Evolutionary conservation across 768 basidiomycete species (phyloP).

Genomic region (Hemileccinum rubropunctum): DNA sequence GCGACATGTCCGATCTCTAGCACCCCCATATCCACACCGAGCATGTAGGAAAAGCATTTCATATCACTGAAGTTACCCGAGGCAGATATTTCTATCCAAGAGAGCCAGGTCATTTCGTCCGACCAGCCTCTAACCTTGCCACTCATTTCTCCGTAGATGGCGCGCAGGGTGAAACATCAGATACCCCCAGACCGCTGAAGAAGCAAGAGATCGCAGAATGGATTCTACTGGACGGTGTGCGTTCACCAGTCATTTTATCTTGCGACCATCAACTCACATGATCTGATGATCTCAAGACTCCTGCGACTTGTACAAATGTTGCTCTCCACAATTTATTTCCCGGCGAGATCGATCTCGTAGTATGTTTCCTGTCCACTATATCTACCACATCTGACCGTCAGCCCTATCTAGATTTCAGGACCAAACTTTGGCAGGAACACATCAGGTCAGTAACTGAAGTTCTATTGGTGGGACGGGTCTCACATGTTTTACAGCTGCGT

Average conservation of each 20-base stretch:
- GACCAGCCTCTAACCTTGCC: background rate
- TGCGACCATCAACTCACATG: constrained; percentile 6
- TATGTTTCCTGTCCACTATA: constrained; percentile 33
- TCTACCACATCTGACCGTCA: background rate
- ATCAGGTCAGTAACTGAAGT: constrained; percentile 48
- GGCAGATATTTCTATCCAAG: constrained; percentile 79
- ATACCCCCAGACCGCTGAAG: constrained; percentile 59
- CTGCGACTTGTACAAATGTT: constrained; percentile 90
- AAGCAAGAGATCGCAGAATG: constrained; percentile 84
- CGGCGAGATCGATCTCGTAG: constrained; percentile 86
- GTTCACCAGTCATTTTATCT: constrained; percentile 20
- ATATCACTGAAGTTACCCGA: constrained; percentile 67
- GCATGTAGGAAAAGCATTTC: constrained; percentile 69
- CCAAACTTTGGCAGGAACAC: constrained; percentile 86
- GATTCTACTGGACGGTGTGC: constrained; percentile 85
- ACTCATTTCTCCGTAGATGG: constrained; percentile 36
- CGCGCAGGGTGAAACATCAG: constrained; percentile 65
- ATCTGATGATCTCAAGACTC: constrained; percentile 51
- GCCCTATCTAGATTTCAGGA: constrained; percentile 62
- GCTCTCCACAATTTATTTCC: constrained; percentile 87
- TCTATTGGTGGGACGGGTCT: background rate
- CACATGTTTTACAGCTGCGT: constrained; percentile 55
- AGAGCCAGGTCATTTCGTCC: constrained; percentile 40
- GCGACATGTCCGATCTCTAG: background rate
- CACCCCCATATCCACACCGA: background rate